Conservation (phyloP, 2,329 filamentous ascomycete genomes). For the Ascochyta lentis region DNA sequence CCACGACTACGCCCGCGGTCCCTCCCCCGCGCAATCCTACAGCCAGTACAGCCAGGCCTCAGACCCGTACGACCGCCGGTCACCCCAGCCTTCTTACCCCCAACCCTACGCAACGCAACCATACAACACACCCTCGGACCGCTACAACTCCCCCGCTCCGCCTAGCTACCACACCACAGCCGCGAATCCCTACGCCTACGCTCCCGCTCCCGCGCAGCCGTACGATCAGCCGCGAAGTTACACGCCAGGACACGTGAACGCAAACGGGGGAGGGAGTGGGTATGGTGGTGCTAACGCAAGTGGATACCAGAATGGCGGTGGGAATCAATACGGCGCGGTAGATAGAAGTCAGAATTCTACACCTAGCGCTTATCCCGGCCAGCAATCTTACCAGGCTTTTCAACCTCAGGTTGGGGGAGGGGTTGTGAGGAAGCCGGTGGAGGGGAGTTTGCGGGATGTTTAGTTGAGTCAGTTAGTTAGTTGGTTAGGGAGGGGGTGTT, state of each 20-base stretch:
- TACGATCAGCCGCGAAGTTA: conserved; percentile 2
- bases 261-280: background rate
- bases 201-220: background rate
- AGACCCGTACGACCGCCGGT: conserved; percentile 20
- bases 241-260: background rate
- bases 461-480: conserved; percentile 1
- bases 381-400: conserved; percentile 24
- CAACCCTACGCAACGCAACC: conserved; percentile 1
- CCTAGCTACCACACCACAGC: conserved; percentile 18
- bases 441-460: conserved; percentile 29
- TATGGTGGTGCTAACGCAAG: background rate
- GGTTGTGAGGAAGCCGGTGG: conserved; percentile 23
- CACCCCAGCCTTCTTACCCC: conserved; percentile 3
- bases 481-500: too few species aligned
- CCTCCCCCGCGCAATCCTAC: conserved; percentile 22
- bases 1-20: conserved; percentile 19
- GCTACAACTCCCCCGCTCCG: conserved; percentile 10
- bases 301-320: too few species aligned
- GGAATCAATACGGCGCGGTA: too few species aligned
- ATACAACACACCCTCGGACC: conserved; percentile 3
- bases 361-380: conserved; percentile 21
- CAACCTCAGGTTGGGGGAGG: conserved; percentile 14
- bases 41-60: conserved; percentile 21
- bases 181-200: conserved; percentile 1
- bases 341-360: background rate